These are phyloP conservation scores for Ajuga chamaepitys DNA, from an alignment of 257 asterid genomes.

Conservation along the genomic window DNA sequence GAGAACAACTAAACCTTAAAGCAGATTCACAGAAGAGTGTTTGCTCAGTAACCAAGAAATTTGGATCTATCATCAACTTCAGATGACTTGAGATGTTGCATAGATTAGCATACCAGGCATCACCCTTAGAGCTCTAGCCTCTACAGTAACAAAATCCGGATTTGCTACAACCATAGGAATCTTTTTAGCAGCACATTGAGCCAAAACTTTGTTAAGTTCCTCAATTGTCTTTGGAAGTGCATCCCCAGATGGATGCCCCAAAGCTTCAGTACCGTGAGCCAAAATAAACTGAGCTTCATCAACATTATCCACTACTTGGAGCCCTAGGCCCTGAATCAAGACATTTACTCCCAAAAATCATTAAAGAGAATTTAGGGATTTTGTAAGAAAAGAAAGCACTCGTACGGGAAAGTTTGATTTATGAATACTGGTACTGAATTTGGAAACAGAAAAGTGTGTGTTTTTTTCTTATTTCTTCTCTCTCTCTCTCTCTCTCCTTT, in stretches of 20 bases:
- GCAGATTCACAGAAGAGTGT: not conserved
- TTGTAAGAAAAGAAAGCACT: not conserved
- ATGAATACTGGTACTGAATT: not conserved
- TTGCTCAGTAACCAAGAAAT: not conserved
- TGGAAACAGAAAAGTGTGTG: not conserved
- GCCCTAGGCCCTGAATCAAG: constrained; percentile 66
- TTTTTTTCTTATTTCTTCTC: not conserved
- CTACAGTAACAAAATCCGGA: constrained; percentile 98
- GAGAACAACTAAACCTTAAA: not conserved
- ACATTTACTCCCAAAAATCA: constrained; percentile 1
- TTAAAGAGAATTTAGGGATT: not conserved
- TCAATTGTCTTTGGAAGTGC: constrained; percentile 56
- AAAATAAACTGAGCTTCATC: constrained; percentile 77
- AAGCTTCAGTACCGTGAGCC: constrained; percentile 97
- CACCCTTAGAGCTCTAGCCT: constrained; percentile 77
- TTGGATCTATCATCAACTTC: constrained; percentile 3
- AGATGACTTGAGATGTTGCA: constrained; percentile 6
- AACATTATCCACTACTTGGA: constrained; percentile 69
- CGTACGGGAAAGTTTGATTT: not conserved
- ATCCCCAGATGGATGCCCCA: constrained; percentile 80
- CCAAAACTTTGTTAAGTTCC: constrained; percentile 69
- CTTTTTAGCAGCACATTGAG: constrained; percentile 65
- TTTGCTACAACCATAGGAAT: constrained; percentile 96
- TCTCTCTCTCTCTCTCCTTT: no score
- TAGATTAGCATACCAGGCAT: constrained; percentile 68